Conservation (phyloP, 116 monocot species). For the Zostera marina region DNA sequence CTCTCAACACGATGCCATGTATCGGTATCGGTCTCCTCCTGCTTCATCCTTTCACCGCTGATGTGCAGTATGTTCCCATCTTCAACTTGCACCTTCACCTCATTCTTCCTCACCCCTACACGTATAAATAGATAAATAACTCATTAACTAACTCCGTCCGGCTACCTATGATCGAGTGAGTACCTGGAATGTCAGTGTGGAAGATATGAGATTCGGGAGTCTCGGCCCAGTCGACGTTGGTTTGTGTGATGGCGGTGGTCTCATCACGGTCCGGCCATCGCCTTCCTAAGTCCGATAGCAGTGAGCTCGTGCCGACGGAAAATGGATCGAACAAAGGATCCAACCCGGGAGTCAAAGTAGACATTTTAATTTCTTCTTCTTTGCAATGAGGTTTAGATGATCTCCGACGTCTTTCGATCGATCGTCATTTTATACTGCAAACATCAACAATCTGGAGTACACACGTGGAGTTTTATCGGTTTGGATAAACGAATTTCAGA, state of each 20-base stretch:
- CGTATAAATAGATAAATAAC: too few relatives aligned
- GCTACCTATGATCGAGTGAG: too few relatives aligned
- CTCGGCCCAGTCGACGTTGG: constrained; percentile 36
- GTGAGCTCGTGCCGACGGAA: constrained; percentile 4
- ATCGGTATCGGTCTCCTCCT: too few relatives aligned
- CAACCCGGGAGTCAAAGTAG: constrained; percentile 10
- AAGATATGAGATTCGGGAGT: constrained; percentile 32
- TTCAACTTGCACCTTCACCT: constrained; percentile 47
- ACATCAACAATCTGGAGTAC: background rate
- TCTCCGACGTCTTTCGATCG: too few relatives aligned
- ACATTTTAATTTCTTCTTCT: too few relatives aligned
- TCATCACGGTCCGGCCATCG: constrained; percentile 10
- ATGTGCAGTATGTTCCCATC: constrained; percentile 29
- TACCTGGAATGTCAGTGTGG: constrained; percentile 24
- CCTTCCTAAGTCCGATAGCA: constrained; percentile 5
- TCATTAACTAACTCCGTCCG: background rate
- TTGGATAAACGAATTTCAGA: too few relatives aligned
- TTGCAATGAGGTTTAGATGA: too few relatives aligned
- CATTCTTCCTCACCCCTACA: constrained; percentile 30
- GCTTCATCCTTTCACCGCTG: constrained; percentile 28
- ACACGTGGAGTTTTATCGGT: background rate
- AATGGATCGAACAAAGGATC: constrained; percentile 18
- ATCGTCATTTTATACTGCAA: background rate
- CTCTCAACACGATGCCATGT: constrained; percentile 47
- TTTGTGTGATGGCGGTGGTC: constrained; percentile 17